Percentiles rank a stretch among this genome's conserved stretches.
Evolutionary conservation across 2,329 filamentous ascomycete species (phyloP).

Genomic region (Magnaporthiopsis rhizophila): DNA sequence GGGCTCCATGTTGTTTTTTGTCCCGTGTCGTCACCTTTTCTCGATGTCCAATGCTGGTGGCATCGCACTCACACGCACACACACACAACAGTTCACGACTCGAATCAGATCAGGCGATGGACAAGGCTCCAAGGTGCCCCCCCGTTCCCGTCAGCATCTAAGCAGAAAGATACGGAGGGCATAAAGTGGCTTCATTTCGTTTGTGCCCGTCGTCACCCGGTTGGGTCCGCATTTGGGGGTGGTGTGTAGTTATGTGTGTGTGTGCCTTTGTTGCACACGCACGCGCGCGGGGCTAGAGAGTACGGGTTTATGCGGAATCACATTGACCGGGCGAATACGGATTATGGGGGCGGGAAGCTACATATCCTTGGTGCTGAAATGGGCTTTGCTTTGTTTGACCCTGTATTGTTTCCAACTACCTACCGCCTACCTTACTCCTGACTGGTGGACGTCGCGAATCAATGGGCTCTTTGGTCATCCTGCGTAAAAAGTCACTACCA

Average conservation of each 20-base stretch:
- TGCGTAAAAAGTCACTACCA: not conserved
- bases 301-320: not conserved
- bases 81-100: too few species aligned
- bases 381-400: not conserved
- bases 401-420: not conserved
- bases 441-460: not conserved
- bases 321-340: not conserved
- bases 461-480: not conserved
- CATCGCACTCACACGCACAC: too few species aligned
- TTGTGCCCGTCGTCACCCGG: not conserved
- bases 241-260: not conserved
- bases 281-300: not conserved
- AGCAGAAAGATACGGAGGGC: not conserved
- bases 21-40: not conserved
- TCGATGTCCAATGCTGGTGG: too few species aligned
- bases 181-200: not conserved
- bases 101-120: not conserved
- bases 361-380: not conserved
- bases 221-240: not conserved
- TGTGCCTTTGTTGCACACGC: too few species aligned
- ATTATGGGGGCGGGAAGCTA: not conserved
- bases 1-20: not conserved
- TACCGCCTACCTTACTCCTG: not conserved
- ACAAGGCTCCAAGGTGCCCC: not conserved
- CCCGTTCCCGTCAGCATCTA: not conserved